Evolutionary conservation across 78 protist species (phyloP), one percentile per base, ranked within the genome.

Genomic region (Dictyostelium purpureum): DNA sequence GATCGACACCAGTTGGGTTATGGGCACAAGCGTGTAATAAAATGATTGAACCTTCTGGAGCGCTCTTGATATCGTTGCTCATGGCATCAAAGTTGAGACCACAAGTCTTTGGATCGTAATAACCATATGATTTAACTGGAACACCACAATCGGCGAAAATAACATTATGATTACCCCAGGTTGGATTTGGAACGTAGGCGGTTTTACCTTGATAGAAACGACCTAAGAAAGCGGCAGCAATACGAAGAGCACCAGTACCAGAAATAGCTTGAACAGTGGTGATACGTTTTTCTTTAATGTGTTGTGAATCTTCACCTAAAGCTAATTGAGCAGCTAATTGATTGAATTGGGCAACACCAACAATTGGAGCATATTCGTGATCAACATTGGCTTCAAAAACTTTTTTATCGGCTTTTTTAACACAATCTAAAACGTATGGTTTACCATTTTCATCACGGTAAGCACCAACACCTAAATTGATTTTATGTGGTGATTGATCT

Each of bases 1-100:
- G 99, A 95, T 99, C 99, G 33, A 95, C 97, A 66, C 99, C 99
- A 11, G 99, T 99, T 49, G 99, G 99, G 95, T 99, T 99, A 94
- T 99, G 99, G 6, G 99, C 99, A 90, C 99, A 97, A 26, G 98
- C 97, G 61, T 99, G 99, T 49, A 99, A 59, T 51, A 99, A 40
- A 31, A 98, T 45, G 47, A 96, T 80, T 6, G 95, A 69, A 0
- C 97, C 97, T 19, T 61, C 88, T 33, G 93, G 96, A 24, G 96
- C 96, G 12, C 78, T 61, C 10, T 56, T 9, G 65, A 92, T 81
- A 67, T 97, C 98, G 37, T 69, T 98, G 16, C 92, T 10, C 98
- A 99, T 89, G 26, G 97, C 99, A 7, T 75, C 91, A 33, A 96
- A 88, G 81, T 97, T 97, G 28, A 98, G 52, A 28, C 95, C 95